Percentiles rank a stretch among this genome's conserved stretches.
These are phyloP conservation scores for Lecanicillium sp. DNA, from an alignment of 2,329 filamentous ascomycete genomes.

Conservation along the genomic window DNA sequence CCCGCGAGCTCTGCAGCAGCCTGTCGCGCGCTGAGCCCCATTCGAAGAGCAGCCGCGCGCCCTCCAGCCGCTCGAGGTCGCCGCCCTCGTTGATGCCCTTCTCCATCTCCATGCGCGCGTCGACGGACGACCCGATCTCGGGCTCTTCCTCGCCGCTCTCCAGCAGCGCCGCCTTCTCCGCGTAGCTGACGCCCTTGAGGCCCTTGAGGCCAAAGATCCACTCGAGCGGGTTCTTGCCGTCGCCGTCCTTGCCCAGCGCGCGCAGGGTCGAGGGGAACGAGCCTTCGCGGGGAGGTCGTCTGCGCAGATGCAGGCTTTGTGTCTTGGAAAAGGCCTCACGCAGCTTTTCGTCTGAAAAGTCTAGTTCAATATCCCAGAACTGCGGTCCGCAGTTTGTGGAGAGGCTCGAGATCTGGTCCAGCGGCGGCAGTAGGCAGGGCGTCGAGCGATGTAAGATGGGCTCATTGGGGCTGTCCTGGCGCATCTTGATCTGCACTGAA, in stretches of 20 bases:
- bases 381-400: slow-evolving; percentile 54
- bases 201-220: slow-evolving; percentile 66
- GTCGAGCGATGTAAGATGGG: slow-evolving; percentile 39
- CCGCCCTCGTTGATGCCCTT: slow-evolving; percentile 36
- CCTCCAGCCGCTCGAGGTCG: slow-evolving; percentile 40
- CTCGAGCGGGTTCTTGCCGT: slow-evolving; percentile 48
- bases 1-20: slow-evolving; percentile 20
- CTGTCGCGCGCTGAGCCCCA: slow-evolving; percentile 44
- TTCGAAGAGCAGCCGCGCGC: slow-evolving; percentile 48
- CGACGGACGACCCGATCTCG: slow-evolving; percentile 51
- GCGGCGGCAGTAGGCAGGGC: slow-evolving; percentile 57
- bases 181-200: slow-evolving; percentile 51
- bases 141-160: slow-evolving; percentile 43
- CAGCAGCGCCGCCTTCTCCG: slow-evolving; percentile 61
- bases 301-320: slow-evolving; percentile 69
- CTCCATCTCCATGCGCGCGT: slow-evolving; percentile 64
- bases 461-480: slow-evolving; percentile 32
- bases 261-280: slow-evolving; percentile 69
- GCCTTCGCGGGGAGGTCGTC: slow-evolving; percentile 61
- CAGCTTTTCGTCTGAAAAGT: slow-evolving; percentile 63
- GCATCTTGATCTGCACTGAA: slow-evolving; percentile 61
- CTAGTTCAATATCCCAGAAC: slow-evolving; percentile 77
- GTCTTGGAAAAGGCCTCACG: slow-evolving; percentile 55
- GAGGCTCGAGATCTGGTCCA: slow-evolving; percentile 56
- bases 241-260: slow-evolving; percentile 52